phyloP scores from a whole-genome alignment of 306 rosid species.

The Trifolium fragiferum region DNA sequence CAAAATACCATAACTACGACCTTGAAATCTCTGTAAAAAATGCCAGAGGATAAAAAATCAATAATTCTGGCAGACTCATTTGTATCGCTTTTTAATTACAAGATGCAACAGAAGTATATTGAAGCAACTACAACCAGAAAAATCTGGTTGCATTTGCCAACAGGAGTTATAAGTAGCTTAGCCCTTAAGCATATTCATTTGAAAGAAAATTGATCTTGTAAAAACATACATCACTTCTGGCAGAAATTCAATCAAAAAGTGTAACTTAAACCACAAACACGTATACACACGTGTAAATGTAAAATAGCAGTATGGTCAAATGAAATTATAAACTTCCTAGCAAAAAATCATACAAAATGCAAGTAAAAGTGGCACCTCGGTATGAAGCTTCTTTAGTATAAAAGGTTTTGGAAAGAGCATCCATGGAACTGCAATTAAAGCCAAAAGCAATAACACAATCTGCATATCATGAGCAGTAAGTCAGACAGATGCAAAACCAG shows the following conservation, averaged over 20 bases:
- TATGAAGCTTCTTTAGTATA: conserved; percentile 80
- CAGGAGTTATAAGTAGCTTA: conserved; percentile 9
- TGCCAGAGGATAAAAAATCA: conserved; percentile 41
- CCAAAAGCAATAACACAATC: conserved; percentile 88
- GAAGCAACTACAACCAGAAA: conserved; percentile 38
- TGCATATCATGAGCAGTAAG: conserved; percentile 58
- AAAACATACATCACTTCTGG: conserved; percentile 19
- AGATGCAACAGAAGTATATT: conserved; percentile 29
- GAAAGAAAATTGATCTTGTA: conserved; percentile 13
- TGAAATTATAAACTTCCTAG: conserved; percentile 24
- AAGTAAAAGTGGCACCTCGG: conserved; percentile 67
- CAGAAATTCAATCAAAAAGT: conserved; percentile 23
- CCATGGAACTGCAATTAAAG: conserved; percentile 97
- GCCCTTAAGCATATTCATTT: conserved; percentile 27
- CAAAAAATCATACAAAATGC: conserved; percentile 36
- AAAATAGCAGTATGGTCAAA: conserved; percentile 25
- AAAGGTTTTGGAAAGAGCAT: conserved; percentile 99
- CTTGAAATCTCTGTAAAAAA: conserved; percentile 90
- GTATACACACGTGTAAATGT: conserved; percentile 15
- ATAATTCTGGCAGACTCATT: conserved; percentile 36
- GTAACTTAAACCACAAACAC: conserved; percentile 42
- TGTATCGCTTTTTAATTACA: conserved; percentile 30
- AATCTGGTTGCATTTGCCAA: conserved; percentile 27
- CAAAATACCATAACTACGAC: conserved; percentile 86
- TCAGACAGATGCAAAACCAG: conserved; percentile 40